Base-by-base conservation (phyloP, 2,329 filamentous ascomycete species). In the Diplodia corticola region DNA sequence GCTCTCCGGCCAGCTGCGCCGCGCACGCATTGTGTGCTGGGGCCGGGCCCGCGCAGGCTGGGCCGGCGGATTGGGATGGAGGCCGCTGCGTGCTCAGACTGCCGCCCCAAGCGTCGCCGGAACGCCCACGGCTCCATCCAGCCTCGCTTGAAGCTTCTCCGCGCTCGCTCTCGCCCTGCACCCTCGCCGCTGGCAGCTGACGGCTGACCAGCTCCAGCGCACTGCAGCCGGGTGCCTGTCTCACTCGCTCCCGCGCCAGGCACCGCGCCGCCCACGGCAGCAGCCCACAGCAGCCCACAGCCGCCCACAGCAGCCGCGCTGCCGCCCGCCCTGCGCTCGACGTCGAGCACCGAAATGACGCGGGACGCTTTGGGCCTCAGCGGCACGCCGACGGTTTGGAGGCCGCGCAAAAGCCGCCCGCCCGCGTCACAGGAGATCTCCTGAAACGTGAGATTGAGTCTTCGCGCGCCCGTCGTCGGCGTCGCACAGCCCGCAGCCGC, bases 341-440 rank as follows among this genome's bases (percentile, higher is more conserved):
- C 50, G 28, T 20, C 17, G 35, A 2, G 13, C 22, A 17, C 33
- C 54, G 33, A 64, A 53, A 64, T 64, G 61, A 64, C 48, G 60
- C 60, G 60, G 60, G 60, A 50, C 59, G 60, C 60, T 64, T 53
- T 40, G 60, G 60, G 60, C 60, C 57, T 61, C 57, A 37, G 59
- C 59, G 44, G 55, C 35, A 48, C 57, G 57, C 57, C 40, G 57
- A 35, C 26, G 57, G 30, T 49, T 44, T 61, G 46, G 57, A 61
- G 5, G 55, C 40, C 37, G 50, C 50, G 51, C 51, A 55, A 20
- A 37, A 37, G 51, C 30, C 35, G 44, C 30, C 17, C 26, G 20
- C 61, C 48, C 35, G 37, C 51, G 63, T 65, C 51, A 55, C 63
- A 65, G 53, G 63, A 65, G 20, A 22, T n/a, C 7, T 37, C 51